These are phyloP conservation scores for Microbotryum violaceum DNA, from an alignment of 1,284 basidiomycete species.

Conservation along the genomic window DNA sequence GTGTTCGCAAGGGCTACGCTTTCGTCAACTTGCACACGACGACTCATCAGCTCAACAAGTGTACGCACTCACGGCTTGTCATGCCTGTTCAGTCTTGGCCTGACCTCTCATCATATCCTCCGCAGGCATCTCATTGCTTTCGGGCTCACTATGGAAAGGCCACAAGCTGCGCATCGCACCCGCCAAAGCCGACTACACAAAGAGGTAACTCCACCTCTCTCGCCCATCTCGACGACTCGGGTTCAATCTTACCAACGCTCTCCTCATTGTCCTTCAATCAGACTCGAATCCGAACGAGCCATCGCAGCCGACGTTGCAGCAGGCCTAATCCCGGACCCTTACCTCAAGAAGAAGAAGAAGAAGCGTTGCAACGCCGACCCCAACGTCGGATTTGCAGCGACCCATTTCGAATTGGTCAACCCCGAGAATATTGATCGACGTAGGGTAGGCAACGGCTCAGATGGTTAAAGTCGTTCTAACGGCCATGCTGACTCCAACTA, in stretches of 20 bases:
- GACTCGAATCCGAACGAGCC: neutral
- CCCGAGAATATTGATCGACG: constrained; percentile 22
- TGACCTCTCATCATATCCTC: neutral
- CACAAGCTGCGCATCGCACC: constrained; percentile 29
- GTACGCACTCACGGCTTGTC: constrained; percentile 1
- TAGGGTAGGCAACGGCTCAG: constrained; percentile 4
- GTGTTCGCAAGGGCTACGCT: constrained; percentile 18
- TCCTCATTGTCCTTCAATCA: neutral
- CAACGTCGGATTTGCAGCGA: constrained; percentile 10
- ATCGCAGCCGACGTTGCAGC: neutral
- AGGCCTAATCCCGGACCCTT: neutral
- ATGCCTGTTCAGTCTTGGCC: no score
- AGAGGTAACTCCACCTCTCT: constrained; percentile 6
- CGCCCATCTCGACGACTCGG: rapidly evolving
- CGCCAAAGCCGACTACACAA: constrained; percentile 22
- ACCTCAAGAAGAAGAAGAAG: constrained; percentile 12
- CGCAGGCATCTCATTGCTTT: constrained; percentile 30
- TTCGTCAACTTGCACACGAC: constrained; percentile 27
- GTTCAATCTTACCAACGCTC: neutral
- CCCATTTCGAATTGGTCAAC: constrained; percentile 25
- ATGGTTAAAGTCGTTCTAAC: no score
- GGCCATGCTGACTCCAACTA: no score
- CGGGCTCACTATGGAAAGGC: constrained; percentile 30
- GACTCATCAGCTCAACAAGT: constrained; percentile 19
- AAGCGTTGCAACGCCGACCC: constrained; percentile 19